A percentile compares a stretch with the other conserved stretches of the same genome.
Evolutionary conservation across 2,329 filamentous ascomycete species (phyloP).

Genomic region (Erysiphe pulchra): DNA sequence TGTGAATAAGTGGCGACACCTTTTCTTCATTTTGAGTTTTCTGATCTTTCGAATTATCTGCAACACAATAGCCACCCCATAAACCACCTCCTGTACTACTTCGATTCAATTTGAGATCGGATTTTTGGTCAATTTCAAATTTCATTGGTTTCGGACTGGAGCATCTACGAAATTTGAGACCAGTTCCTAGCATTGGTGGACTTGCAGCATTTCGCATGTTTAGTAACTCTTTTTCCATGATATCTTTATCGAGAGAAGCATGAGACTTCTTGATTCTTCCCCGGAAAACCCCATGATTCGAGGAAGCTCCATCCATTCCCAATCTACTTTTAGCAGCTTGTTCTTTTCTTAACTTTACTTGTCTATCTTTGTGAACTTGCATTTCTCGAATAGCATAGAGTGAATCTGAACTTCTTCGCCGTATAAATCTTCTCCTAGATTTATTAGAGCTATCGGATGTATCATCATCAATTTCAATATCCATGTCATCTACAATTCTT

Average conservation of each 20-base stretch:
- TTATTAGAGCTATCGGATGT: constrained; percentile 3
- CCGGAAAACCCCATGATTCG: background rate
- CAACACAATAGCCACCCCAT: constrained; percentile 49
- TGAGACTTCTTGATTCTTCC: background rate
- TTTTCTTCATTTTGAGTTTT: constrained; percentile 5
- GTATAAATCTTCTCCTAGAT: background rate
- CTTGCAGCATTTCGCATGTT: constrained; percentile 31
- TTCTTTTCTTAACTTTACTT: constrained; percentile 11
- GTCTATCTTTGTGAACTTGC: constrained; percentile 13
- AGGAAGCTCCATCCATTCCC: constrained; percentile 6
- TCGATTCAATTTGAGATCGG: constrained; percentile 24
- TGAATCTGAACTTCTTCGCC: constrained; percentile 11
- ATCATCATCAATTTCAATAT: constrained; percentile 7
- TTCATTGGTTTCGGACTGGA: constrained; percentile 62
- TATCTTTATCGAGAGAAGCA: constrained; percentile 4
- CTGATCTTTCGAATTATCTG: constrained; percentile 10
- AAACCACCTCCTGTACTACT: constrained; percentile 37
- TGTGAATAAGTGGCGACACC: constrained; percentile 16
- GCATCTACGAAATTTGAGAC: constrained; percentile 60
- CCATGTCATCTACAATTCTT: constrained; percentile 9
- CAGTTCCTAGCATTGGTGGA: constrained; percentile 70
- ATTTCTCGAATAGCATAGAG: constrained; percentile 14
- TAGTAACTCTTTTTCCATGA: constrained; percentile 16
- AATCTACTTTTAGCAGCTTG: constrained; percentile 12
- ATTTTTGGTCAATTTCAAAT: constrained; percentile 52